phyloP scores from a whole-genome alignment of 257 asterid species.

The Nyctanthes arbortristis region DNA sequence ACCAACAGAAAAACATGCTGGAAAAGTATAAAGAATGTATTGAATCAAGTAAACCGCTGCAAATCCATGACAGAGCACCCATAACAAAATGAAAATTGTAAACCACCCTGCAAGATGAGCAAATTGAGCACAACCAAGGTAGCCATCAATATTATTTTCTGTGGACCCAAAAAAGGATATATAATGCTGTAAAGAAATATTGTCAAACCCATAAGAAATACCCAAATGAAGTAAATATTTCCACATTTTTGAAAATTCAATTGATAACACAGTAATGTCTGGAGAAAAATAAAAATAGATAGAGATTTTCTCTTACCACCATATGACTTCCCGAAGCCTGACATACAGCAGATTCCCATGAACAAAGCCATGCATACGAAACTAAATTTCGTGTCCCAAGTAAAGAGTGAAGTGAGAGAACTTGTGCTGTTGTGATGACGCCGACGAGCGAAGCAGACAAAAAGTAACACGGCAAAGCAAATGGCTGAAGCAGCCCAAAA shows the following conservation, averaged over 20 bases:
- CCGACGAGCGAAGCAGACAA: slow-evolving; percentile 44
- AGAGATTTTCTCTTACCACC: slow-evolving; percentile 36
- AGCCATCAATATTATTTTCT: slow-evolving; percentile 16
- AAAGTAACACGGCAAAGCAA: slow-evolving; percentile 66
- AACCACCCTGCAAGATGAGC: slow-evolving; percentile 53
- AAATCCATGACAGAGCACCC: slow-evolving; percentile 73
- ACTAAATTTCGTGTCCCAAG: slow-evolving; percentile 36
- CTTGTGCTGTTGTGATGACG: slow-evolving; percentile 30
- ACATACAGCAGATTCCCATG: slow-evolving; percentile 43
- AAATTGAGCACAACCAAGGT: slow-evolving; percentile 15
- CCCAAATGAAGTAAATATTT: neutral
- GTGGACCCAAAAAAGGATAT: slow-evolving; percentile 16
- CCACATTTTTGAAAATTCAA: slow-evolving; percentile 12
- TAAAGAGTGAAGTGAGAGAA: slow-evolving; percentile 25
- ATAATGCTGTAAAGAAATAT: slow-evolving; percentile 4
- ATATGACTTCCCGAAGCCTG: slow-evolving; percentile 36
- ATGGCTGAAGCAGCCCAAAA: slow-evolving; percentile 76
- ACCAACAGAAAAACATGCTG: slow-evolving; percentile 97
- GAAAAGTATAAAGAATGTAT: slow-evolving; percentile 68
- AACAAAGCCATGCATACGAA: slow-evolving; percentile 43
- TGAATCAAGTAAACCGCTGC: slow-evolving; percentile 64
- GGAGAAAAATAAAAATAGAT: slow-evolving; percentile 18
- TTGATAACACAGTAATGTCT: slow-evolving; percentile 7
- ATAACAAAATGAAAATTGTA: slow-evolving; percentile 44
- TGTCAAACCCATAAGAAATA: slow-evolving; percentile 13